These are phyloP conservation scores for Cutaneotrichosporon cavernicola DNA, from an alignment of 1,284 basidiomycete species.

Conservation along the genomic window DNA sequence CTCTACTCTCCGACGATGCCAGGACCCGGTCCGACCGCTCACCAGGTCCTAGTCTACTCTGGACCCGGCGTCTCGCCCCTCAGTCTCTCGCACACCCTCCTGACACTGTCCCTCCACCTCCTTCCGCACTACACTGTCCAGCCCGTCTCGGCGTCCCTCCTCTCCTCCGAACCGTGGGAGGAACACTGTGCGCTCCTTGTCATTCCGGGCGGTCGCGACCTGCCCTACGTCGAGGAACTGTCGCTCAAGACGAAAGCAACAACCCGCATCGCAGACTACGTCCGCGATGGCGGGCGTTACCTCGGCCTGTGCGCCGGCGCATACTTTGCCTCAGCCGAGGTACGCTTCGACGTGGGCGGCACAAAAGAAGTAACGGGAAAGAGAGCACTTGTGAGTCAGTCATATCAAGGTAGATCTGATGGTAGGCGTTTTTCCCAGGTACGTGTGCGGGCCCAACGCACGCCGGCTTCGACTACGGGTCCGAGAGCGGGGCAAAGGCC, in stretches of 20 bases:
- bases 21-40: constrained; percentile 40
- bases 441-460: constrained; percentile 60
- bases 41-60: constrained; percentile 72
- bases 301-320: constrained; percentile 66
- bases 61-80: constrained; percentile 66
- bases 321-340: constrained; percentile 57
- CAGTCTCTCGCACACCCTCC: constrained; percentile 61
- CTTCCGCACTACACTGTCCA: constrained; percentile 75
- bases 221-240: constrained; percentile 58
- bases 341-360: constrained; percentile 58
- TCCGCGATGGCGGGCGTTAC: constrained; percentile 67
- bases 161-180: constrained; percentile 73
- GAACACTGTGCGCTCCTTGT: constrained; percentile 72
- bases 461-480: constrained; percentile 60
- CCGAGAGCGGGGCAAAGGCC: constrained; percentile 54
- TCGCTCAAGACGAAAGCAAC: constrained; percentile 50
- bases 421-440: constrained; percentile 60
- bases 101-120: constrained; percentile 63
- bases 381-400: constrained; percentile 55
- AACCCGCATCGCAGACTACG: constrained; percentile 62
- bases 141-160: constrained; percentile 60
- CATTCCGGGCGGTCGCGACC: constrained; percentile 63
- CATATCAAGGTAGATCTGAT: constrained; percentile 2
- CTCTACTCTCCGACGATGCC: constrained; percentile 30
- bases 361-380: constrained; percentile 57